Conservation (phyloP, 1,284 basidiomycete genomes). For the Boletellus dicymbophilus region DNA sequence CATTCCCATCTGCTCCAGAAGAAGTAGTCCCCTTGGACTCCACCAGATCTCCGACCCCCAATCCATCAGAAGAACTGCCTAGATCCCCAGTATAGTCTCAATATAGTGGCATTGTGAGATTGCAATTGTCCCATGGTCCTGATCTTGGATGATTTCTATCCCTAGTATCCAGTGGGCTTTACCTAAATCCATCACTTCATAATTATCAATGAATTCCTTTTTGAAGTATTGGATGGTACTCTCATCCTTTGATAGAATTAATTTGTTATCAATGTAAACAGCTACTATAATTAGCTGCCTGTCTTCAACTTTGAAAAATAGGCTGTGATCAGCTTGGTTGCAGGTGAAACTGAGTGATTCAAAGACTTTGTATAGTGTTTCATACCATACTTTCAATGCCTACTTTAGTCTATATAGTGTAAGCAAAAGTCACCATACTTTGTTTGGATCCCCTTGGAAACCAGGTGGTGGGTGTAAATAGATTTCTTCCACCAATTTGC, state of each 20-base stretch:
- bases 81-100: neutral
- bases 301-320: neutral
- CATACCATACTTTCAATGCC: constrained; percentile 18
- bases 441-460: neutral
- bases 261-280: neutral
- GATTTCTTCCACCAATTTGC: neutral
- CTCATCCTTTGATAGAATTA: neutral
- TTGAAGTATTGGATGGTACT: too few species aligned
- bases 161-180: neutral
- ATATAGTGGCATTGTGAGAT: neutral
- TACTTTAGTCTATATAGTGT: constrained; percentile 29
- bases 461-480: neutral
- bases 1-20: neutral
- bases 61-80: too few species aligned
- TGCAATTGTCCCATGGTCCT: neutral
- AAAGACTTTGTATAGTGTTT: neutral
- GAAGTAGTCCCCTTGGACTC: too few species aligned
- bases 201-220: neutral
- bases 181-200: neutral
- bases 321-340: neutral
- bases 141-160: neutral
- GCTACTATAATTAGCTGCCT: neutral
- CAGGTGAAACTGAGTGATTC: neutral
- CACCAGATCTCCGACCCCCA: too few species aligned
- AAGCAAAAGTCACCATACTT: too few species aligned